Base-by-base conservation (phyloP, 768 basidiomycete genomes). In the Lentinula detonsa region DNA sequence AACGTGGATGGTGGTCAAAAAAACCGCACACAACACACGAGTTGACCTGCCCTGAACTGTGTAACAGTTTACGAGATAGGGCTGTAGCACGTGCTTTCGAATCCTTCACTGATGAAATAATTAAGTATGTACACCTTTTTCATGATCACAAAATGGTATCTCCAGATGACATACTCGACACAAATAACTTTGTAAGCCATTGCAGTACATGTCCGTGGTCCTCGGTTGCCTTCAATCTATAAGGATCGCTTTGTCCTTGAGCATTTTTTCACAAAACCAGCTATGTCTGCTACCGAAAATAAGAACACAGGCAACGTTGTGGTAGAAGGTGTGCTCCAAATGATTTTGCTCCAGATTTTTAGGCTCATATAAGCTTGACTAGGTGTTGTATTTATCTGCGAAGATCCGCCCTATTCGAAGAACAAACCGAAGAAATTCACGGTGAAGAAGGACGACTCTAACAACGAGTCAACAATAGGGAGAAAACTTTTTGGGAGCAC, bases 341-440 rank as follows among this genome's bases (percentile, higher is more conserved):
- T 10, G 9, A 9, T 18, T 48, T n/a, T 43, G 16, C 16, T 43
- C 42, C 16, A 21, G 8, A 48, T 23, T 23, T n/a, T 48, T 4
- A 21, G 16, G 7, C 15, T 43, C n/a, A 6, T 13, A 43, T 16
- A 40, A 40, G 15, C 3, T 18, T 48, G 6, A 8, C 37, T 48
- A 65, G 64, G 62, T 10, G 56, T 65, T 10, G 62, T 63, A 16
- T 63, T 65, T 21, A 42, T 61, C 34, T 60, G 34, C 10, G 62
- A 62, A 59, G 61, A 62, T 48, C 42, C 37, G 2, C 43, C 45
- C 2, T 18, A 18, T 37, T 59, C 64, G 2, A 56, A 62, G 35
- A 34, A 37, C 8, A 54, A 62, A 23, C 59, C 51, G 5, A 46
- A 58, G 16, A 65, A 53, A 33, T n/a, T 60, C 16, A 49, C 35